Evolutionary conservation across 495 filamentous ascomycete species (phyloP).

Genomic region (Platismatia glauca): DNA sequence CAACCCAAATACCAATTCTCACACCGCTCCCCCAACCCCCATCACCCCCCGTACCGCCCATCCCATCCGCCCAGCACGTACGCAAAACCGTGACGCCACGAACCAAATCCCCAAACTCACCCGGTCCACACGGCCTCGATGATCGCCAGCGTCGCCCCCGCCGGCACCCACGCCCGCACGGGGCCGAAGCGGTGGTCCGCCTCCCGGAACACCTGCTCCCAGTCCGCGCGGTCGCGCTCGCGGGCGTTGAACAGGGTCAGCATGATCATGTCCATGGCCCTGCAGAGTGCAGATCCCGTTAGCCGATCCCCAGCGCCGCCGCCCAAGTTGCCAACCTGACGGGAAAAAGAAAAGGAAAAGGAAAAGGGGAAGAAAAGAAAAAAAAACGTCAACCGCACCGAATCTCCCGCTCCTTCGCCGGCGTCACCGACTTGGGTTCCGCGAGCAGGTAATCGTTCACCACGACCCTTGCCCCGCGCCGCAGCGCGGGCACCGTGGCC

Average conservation of each 20-base stretch:
- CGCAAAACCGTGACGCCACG: no score
- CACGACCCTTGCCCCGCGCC: slow-evolving; percentile 30
- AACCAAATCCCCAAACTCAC: neutral
- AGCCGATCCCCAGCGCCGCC: no score
- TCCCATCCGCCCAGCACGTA: no score
- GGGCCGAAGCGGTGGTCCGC: slow-evolving; percentile 33
- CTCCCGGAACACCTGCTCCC: slow-evolving; percentile 37
- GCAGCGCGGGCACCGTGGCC: slow-evolving; percentile 34
- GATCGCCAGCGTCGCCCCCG: slow-evolving; percentile 17
- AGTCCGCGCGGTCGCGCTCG: slow-evolving; percentile 44
- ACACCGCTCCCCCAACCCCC: no score
- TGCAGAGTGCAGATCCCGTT: slow-evolving; percentile 1
- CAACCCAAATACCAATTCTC: no score
- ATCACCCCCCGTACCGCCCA: no score
- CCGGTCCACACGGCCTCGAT: slow-evolving; percentile 24
- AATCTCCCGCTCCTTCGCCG: slow-evolving; percentile 43
- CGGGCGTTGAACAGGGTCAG: slow-evolving; percentile 45
- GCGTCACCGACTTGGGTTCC: slow-evolving; percentile 34
- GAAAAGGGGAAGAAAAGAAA: neutral
- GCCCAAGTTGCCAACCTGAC: no score
- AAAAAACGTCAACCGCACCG: slow-evolving; percentile 19
- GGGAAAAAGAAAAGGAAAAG: neutral
- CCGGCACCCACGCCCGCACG: slow-evolving; percentile 13
- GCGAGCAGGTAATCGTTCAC: slow-evolving; percentile 46
- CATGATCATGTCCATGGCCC: slow-evolving; percentile 52